Conservation (phyloP, 257 asterid genomes). For the Apocynum venetum region DNA sequence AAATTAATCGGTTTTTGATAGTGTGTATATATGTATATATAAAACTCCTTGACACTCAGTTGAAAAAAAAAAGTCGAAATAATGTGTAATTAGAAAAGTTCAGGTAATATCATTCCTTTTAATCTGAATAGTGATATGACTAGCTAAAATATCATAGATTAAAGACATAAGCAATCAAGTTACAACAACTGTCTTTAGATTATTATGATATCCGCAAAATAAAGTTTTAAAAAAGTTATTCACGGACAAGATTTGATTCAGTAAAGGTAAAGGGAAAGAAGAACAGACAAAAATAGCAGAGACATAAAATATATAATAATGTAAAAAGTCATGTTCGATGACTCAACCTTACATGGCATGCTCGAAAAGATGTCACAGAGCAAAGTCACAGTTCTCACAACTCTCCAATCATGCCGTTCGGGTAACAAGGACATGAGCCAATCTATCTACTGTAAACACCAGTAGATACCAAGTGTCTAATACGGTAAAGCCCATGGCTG, state of each 20-base stretch:
- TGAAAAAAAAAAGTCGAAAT: no score
- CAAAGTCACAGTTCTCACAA: constrained; percentile 2
- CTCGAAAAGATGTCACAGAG: not conserved
- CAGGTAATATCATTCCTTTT: not conserved
- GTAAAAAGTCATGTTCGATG: constrained; percentile 38
- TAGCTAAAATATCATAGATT: not conserved
- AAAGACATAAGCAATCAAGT: not conserved
- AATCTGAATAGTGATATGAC: not conserved
- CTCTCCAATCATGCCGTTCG: constrained; percentile 34
- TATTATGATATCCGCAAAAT: constrained; percentile 1
- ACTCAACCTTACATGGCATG: constrained; percentile 51
- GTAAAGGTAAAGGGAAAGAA: constrained; percentile 13
- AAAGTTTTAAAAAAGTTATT: constrained; percentile 11
- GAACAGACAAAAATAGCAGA: constrained; percentile 7
- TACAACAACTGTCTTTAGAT: constrained; percentile 1
- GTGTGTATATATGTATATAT: no score
- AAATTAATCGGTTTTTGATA: no score
- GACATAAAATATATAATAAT: constrained; percentile 10
- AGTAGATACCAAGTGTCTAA: not conserved
- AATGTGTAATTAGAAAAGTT: not conserved
- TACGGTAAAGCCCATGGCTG: constrained; percentile 18
- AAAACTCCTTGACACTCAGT: no score
- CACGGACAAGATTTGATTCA: constrained; percentile 15
- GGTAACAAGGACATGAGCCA: constrained; percentile 20
- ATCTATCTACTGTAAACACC: not conserved